Conservation (phyloP, 768 basidiomycete species). For the Aureoboletus auriporus region DNA sequence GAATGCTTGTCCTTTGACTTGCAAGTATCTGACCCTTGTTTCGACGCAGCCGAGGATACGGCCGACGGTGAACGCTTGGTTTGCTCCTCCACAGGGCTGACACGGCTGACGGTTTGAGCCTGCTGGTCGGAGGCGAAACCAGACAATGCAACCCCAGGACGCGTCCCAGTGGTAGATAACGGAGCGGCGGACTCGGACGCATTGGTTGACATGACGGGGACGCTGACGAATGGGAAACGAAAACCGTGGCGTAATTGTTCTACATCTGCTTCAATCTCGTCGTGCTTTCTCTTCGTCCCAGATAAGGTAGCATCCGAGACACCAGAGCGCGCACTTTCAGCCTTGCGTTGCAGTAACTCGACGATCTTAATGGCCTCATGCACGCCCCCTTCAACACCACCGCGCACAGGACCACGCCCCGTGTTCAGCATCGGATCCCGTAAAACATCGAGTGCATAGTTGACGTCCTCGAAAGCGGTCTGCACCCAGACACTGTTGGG, state of each 20-base stretch:
- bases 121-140: not conserved
- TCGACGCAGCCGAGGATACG: slow-evolving; percentile 4
- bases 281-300: slow-evolving; percentile 43
- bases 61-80: slow-evolving; percentile 12
- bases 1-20: slow-evolving; percentile 38
- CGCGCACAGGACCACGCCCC: slow-evolving; percentile 29
- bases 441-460: slow-evolving; percentile 42
- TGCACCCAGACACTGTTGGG: slow-evolving; percentile 44
- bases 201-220: slow-evolving; percentile 25
- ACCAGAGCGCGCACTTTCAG: slow-evolving; percentile 29
- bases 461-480: slow-evolving; percentile 45
- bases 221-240: slow-evolving; percentile 41
- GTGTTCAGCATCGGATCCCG: slow-evolving; percentile 32
- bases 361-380: slow-evolving; percentile 39
- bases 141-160: not conserved
- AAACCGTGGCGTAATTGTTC: slow-evolving; percentile 32
- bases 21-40: slow-evolving; percentile 14
- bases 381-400: slow-evolving; percentile 30
- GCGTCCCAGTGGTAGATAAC: not conserved
- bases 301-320: slow-evolving; percentile 11
- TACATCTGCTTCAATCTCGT: slow-evolving; percentile 35
- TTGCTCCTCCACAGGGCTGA: slow-evolving; percentile 11
- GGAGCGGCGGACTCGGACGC: not conserved
- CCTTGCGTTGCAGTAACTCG: slow-evolving; percentile 38
- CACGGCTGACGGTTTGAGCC: not conserved